Percentiles rank a stretch among this genome's conserved stretches.
Conservation (phyloP, 1,284 basidiomycete genomes). For the Cryptococcus sp. region DNA sequence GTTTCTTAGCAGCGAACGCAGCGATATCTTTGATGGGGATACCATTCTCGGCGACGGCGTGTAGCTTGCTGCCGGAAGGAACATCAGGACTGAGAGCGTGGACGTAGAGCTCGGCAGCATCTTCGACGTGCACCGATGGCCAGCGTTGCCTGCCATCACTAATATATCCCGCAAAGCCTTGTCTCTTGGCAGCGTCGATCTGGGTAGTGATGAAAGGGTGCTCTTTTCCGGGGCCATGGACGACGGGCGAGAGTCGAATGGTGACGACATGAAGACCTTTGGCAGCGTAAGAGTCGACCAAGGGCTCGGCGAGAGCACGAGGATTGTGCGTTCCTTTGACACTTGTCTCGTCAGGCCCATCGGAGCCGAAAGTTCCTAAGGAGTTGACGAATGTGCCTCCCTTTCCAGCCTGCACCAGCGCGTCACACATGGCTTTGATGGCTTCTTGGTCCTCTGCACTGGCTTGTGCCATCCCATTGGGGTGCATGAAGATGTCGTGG, state of each 20-base stretch:
- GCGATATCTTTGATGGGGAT: not conserved
- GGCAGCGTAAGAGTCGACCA: too few species aligned
- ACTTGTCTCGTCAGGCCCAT: not conserved
- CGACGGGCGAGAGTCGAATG: constrained; percentile 16
- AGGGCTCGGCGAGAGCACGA: constrained; percentile 1
- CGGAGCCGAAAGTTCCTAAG: constrained; percentile 1
- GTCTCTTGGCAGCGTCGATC: constrained; percentile 4
- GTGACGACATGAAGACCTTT: too few species aligned
- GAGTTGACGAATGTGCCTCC: not conserved
- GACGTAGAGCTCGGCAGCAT: constrained; percentile 24
- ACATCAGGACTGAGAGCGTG: constrained; percentile 16
- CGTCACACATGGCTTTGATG: constrained; percentile 19
- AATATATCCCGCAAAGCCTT: constrained; percentile 16
- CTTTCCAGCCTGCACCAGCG: constrained; percentile 8
- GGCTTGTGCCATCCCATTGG: too few species aligned
- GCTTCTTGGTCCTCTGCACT: not conserved
- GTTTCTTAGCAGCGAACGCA: not conserved
- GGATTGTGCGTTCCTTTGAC: constrained; percentile 8
- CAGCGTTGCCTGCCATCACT: constrained; percentile 14
- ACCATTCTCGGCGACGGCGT: not conserved
- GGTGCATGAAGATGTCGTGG: constrained; percentile 5
- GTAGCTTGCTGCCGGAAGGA: not conserved
- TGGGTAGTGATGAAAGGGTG: constrained; percentile 12
- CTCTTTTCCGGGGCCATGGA: constrained; percentile 13
- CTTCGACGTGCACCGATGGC: constrained; percentile 19